Conservation (phyloP, 2,329 filamentous ascomycete species). For the Ramichloridium luteum region DNA sequence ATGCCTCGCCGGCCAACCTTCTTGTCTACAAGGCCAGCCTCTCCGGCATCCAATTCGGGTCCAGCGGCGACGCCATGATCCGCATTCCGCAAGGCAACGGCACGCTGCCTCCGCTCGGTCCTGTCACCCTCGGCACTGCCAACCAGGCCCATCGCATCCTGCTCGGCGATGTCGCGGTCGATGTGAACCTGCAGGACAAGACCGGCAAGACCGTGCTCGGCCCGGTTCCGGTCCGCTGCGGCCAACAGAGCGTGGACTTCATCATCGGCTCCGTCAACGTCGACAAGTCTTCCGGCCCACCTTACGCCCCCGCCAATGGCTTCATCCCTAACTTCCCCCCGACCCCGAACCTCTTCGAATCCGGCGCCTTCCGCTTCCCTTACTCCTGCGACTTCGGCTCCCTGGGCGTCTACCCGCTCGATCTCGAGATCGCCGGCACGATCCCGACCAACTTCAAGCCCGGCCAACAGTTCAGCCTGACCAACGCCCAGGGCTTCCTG, state of each 20-base stretch:
- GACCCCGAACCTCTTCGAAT: slow-evolving; percentile 1
- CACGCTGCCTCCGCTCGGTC: slow-evolving; percentile 2
- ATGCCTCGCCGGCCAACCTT: slow-evolving; percentile 1
- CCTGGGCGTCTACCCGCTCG: slow-evolving; percentile 1
- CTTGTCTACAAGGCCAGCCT: not conserved
- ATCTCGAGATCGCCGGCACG: slow-evolving; percentile 2
- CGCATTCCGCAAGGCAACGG: slow-evolving; percentile 2
- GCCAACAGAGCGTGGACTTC: slow-evolving; percentile 3
- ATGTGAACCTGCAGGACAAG: slow-evolving; percentile 2
- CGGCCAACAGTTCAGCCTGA: slow-evolving; percentile 1
- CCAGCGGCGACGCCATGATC: not conserved
- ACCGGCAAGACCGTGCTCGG: slow-evolving; percentile 2
- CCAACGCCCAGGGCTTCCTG: slow-evolving; percentile 2
- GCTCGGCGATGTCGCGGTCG: slow-evolving; percentile 3
- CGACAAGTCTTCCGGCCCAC: not conserved
- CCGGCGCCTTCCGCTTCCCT: slow-evolving; percentile 5
- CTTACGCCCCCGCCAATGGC: not conserved
- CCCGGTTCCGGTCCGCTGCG: slow-evolving; percentile 2
- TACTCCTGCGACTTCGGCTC: slow-evolving; percentile 4
- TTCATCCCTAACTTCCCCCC: slow-evolving; percentile 1
- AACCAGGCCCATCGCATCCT: slow-evolving; percentile 1
- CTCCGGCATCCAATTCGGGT: slow-evolving; percentile 1
- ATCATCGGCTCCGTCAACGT: slow-evolving; percentile 3
- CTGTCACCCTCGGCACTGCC: slow-evolving; percentile 2
- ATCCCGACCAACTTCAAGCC: slow-evolving; percentile 3